Conservation (phyloP, 768 basidiomycete genomes). For the Lentinula sp. region DNA sequence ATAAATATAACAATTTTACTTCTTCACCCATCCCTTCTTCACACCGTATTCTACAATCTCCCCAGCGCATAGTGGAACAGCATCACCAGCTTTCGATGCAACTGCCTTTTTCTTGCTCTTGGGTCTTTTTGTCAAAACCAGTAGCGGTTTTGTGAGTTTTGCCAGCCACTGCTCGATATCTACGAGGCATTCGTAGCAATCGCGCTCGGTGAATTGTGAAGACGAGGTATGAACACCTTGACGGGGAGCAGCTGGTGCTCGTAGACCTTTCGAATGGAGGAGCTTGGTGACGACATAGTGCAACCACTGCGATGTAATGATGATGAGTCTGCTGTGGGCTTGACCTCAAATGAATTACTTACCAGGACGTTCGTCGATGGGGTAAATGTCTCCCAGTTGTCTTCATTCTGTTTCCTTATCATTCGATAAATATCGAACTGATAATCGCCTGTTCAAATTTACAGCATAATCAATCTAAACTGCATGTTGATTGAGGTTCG, state of each 20-base stretch:
- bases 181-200: constrained; percentile 63
- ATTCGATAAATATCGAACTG: constrained; percentile 94
- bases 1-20: background rate
- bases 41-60: constrained; percentile 60
- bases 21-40: constrained; percentile 55
- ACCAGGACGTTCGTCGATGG: constrained; percentile 92
- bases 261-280: constrained; percentile 62
- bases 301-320: constrained; percentile 61
- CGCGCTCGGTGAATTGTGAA: constrained; percentile 48
- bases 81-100: constrained; percentile 11
- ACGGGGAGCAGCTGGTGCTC: constrained; percentile 38
- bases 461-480: background rate
- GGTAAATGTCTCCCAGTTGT: constrained; percentile 69
- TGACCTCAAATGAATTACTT: constrained; percentile 6
- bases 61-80: constrained; percentile 40
- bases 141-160: constrained; percentile 32
- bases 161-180: constrained; percentile 60
- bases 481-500: background rate
- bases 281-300: constrained; percentile 79
- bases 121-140: constrained; percentile 26
- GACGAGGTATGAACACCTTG: constrained; percentile 19
- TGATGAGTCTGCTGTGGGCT: background rate
- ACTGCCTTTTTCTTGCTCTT: constrained; percentile 20
- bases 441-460: constrained; percentile 57
- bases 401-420: constrained; percentile 62